Conservation (phyloP, 441 rosid genomes). For the Kokia cookei region DNA sequence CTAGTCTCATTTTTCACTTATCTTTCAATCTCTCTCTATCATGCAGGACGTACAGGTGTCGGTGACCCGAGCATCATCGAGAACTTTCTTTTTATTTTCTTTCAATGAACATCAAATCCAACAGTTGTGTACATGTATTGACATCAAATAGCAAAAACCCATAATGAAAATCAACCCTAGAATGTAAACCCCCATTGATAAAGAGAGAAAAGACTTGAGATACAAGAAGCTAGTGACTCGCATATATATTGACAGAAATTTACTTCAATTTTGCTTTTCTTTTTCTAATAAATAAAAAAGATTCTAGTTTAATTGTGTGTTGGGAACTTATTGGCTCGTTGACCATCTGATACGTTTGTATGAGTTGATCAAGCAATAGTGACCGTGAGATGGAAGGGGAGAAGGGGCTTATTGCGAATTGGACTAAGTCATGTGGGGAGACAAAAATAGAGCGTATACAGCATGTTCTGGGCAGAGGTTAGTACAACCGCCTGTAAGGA, state of each 20-base stretch:
- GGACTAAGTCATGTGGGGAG: slow-evolving; percentile 31
- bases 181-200: neutral
- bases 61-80: slow-evolving; percentile 14
- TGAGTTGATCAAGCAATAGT: slow-evolving; percentile 16
- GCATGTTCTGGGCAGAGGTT: neutral
- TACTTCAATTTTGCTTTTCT: neutral
- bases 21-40: slow-evolving; percentile 30
- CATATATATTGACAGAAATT: neutral
- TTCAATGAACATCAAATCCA: neutral
- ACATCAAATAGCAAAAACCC: neutral
- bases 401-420: slow-evolving; percentile 12
- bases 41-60: slow-evolving; percentile 56
- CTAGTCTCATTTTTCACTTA: neutral
- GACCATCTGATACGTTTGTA: neutral
- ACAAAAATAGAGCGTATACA: slow-evolving; percentile 3
- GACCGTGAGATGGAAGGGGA: slow-evolving; percentile 23
- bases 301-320: neutral
- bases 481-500: slow-evolving; percentile 1
- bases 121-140: neutral
- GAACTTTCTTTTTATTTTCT: slow-evolving; percentile 10
- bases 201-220: neutral
- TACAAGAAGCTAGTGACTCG: neutral
- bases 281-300: neutral
- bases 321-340: slow-evolving; percentile 12
- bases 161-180: neutral